Evolutionary conservation across 257 asterid genomes (phyloP).

Genomic region (Ilex aquifolium): DNA sequence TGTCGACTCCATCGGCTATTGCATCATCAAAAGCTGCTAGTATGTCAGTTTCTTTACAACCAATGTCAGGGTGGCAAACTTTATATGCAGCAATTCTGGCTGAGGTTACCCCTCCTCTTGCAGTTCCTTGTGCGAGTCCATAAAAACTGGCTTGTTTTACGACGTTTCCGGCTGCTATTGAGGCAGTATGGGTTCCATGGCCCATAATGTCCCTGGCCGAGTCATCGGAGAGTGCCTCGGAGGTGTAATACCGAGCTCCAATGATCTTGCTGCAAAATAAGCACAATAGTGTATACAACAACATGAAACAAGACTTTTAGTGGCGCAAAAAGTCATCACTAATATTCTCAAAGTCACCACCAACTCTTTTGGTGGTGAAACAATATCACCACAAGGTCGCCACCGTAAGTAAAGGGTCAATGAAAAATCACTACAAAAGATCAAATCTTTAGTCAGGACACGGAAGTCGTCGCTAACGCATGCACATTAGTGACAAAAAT

Average conservation of each 20-base stretch:
- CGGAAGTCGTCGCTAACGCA: too few relatives aligned
- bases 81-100: slow-evolving; percentile 35
- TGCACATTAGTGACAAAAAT: too few relatives aligned
- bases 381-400: too few relatives aligned
- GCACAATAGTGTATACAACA: too few relatives aligned
- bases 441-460: not conserved
- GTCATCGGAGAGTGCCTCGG: too few relatives aligned
- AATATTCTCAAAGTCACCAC: too few relatives aligned
- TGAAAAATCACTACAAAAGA: not conserved
- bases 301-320: too few relatives aligned
- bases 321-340: too few relatives aligned
- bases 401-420: too few relatives aligned
- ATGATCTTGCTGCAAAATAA: slow-evolving; percentile 10
- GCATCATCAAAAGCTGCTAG: slow-evolving; percentile 32
- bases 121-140: slow-evolving; percentile 28
- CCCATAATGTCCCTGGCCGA: slow-evolving; percentile 29
- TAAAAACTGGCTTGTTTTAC: slow-evolving; percentile 31
- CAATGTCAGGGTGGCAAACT: slow-evolving; percentile 10
- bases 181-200: slow-evolving; percentile 43
- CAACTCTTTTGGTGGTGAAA: too few relatives aligned
- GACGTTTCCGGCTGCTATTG: slow-evolving; percentile 34
- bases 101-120: slow-evolving; percentile 29
- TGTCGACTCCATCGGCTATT: slow-evolving; percentile 15
- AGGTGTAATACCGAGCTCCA: slow-evolving; percentile 1
- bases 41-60: slow-evolving; percentile 16